Evolutionary conservation across 345 rosid species (phyloP).

Genomic region (Citropsis articulata): DNA sequence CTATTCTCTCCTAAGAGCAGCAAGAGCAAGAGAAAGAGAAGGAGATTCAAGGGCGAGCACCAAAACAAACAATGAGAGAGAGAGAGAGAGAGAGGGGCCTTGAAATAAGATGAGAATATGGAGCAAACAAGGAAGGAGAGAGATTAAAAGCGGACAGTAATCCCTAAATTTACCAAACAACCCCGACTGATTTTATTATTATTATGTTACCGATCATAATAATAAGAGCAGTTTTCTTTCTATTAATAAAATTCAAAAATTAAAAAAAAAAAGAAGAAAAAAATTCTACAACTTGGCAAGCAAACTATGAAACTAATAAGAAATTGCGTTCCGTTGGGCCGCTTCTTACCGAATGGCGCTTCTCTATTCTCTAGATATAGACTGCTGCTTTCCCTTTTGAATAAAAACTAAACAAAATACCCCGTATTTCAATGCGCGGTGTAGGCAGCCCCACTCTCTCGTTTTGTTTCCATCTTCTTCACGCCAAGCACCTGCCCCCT

Average conservation of each 20-base stretch:
- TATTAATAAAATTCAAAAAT: constrained; percentile 6
- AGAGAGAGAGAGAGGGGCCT: not conserved
- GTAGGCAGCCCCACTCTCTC: constrained; percentile 17
- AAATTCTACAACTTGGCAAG: not conserved
- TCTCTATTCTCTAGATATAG: too few relatives aligned
- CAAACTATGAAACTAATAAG: not conserved
- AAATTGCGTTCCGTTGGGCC: constrained; percentile 26
- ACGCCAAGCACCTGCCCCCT: constrained; percentile 35
- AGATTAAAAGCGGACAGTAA: constrained; percentile 24
- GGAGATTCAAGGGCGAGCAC: constrained; percentile 14
- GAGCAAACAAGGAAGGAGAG: not conserved
- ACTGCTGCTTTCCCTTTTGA: too few relatives aligned
- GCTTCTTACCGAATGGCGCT: constrained; percentile 26
- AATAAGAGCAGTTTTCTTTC: constrained; percentile 11
- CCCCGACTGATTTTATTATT: constrained; percentile 8
- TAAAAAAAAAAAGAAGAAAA: not conserved
- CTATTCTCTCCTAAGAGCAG: not conserved
- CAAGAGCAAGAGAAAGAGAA: constrained; percentile 11
- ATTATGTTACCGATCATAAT: not conserved
- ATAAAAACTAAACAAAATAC: not conserved
- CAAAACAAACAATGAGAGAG: constrained; percentile 14
- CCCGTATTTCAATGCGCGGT: constrained; percentile 33
- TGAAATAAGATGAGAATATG: constrained; percentile 12
- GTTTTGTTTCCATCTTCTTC: constrained; percentile 35
- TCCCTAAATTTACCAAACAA: constrained; percentile 27